phyloP scores from a whole-genome alignment of 345 rosid genomes.

The Schrenkiella parvula region DNA sequence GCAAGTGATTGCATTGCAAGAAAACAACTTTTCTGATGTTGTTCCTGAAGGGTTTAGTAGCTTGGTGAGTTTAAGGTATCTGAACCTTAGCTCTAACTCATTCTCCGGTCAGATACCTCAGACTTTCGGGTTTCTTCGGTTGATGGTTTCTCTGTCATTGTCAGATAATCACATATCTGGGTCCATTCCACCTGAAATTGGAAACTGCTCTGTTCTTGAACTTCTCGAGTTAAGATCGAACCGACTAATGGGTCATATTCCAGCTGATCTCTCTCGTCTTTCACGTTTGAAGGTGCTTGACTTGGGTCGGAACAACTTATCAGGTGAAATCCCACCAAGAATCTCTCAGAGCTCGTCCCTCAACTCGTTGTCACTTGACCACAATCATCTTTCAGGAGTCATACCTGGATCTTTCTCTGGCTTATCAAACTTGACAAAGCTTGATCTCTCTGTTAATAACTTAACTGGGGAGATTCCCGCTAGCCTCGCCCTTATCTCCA shows the following conservation, averaged over 20 bases:
- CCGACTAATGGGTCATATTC: conserved; percentile 57
- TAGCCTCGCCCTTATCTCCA: conserved; percentile 40
- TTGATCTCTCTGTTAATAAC: conserved; percentile 82
- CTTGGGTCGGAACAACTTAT: conserved; percentile 62
- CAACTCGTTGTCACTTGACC: conserved; percentile 47
- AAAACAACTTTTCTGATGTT: conserved; percentile 61
- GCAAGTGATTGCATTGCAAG: conserved; percentile 84
- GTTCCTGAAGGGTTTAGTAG: conserved; percentile 91
- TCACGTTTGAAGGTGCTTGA: conserved; percentile 54
- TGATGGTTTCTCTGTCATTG: conserved; percentile 63
- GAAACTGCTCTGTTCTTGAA: conserved; percentile 83
- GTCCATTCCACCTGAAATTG: conserved; percentile 62
- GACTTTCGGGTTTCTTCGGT: conserved; percentile 69
- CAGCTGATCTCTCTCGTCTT: conserved; percentile 63
- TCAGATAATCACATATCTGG: conserved; percentile 69
- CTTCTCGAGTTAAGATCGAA: conserved; percentile 69
- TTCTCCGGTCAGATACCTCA: conserved; percentile 64
- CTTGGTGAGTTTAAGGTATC: conserved; percentile 57
- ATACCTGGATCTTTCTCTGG: conserved; percentile 60
- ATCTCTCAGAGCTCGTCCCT: conserved; percentile 49
- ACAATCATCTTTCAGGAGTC: conserved; percentile 63
- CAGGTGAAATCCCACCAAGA: conserved; percentile 63
- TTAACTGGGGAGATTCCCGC: conserved; percentile 70
- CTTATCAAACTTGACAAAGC: conserved; percentile 48
- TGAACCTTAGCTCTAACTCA: conserved; percentile 68